Percentiles rank a stretch among this genome's conserved stretches.
Conservation (phyloP, 805 yeast genomes). For the Yarrowia hollandica region DNA sequence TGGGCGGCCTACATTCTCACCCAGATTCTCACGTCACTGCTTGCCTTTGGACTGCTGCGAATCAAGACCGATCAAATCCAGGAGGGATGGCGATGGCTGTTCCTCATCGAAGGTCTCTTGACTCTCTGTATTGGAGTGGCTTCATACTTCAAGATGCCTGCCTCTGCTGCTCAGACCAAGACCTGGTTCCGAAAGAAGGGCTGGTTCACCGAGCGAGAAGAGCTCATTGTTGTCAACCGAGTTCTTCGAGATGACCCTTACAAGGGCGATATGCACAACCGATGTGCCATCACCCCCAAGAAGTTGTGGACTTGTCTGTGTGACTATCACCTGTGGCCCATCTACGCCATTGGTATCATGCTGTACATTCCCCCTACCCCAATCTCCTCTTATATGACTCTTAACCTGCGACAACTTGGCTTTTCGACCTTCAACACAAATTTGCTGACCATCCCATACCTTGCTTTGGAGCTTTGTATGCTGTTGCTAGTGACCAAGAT, state of each 20-base stretch:
- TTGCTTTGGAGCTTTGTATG: conserved; percentile 30
- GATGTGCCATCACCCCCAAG: conserved; percentile 51
- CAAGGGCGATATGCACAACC: conserved; percentile 64
- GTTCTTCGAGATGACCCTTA: conserved; percentile 63
- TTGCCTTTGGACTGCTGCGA: conserved; percentile 56
- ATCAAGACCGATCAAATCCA: conserved; percentile 36
- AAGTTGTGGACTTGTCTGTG: conserved; percentile 46
- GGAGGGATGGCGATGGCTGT: conserved; percentile 66
- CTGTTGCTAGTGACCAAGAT: conserved; percentile 31
- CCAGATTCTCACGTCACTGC: conserved; percentile 48
- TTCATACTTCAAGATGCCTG: conserved; percentile 54
- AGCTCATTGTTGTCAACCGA: conserved; percentile 57
- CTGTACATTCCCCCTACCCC: conserved; percentile 46
- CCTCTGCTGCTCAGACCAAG: conserved; percentile 54
- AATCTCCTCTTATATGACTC: conserved; percentile 49
- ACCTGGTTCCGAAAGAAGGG: conserved; percentile 53
- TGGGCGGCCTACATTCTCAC: conserved; percentile 58
- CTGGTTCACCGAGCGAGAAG: conserved; percentile 56
- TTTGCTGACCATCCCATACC: conserved; percentile 47
- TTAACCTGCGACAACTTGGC: conserved; percentile 52
- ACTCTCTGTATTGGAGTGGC: conserved; percentile 55
- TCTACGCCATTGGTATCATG: conserved; percentile 51
- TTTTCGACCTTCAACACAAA: conserved; percentile 55
- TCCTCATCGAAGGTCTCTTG: conserved; percentile 60
- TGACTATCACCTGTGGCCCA: conserved; percentile 59